phyloP scores from a whole-genome alignment of 192 early-diverging fungal genomes.

The Coemansia sp. region DNA sequence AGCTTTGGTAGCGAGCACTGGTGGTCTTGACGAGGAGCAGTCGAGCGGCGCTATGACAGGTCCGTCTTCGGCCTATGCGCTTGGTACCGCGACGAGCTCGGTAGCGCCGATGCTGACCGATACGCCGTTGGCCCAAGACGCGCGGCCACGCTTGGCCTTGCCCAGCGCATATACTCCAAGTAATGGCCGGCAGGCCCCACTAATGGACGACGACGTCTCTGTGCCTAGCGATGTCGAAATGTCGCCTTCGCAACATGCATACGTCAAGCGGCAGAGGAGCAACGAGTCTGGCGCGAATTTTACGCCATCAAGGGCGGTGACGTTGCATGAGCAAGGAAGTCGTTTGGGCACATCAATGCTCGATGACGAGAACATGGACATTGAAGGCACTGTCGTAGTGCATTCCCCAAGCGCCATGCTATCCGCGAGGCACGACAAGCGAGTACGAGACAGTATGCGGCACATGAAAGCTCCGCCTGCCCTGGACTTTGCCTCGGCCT shows the following conservation, averaged over 20 bases:
- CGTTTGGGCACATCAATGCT: background rate
- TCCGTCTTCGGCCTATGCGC: background rate
- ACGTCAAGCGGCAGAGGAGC: slow-evolving; percentile 20
- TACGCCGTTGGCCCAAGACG: background rate
- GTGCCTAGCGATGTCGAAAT: slow-evolving; percentile 27
- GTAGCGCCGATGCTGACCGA: background rate
- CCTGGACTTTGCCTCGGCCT: slow-evolving; percentile 2
- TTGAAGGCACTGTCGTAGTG: slow-evolving; percentile 16
- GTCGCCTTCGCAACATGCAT: slow-evolving; percentile 37
- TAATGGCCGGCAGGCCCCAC: background rate
- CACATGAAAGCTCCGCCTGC: slow-evolving; percentile 15
- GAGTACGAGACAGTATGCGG: slow-evolving; percentile 7
- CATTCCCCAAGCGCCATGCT: slow-evolving; percentile 38
- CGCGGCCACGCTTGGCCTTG: background rate
- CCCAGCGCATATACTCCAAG: background rate
- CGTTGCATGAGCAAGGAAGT: background rate
- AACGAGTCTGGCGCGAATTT: background rate
- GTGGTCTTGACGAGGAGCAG: background rate
- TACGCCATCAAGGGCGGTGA: background rate
- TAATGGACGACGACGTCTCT: slow-evolving; percentile 8
- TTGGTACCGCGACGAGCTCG: background rate
- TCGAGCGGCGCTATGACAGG: background rate
- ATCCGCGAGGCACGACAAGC: slow-evolving; percentile 33
- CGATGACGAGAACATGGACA: slow-evolving; percentile 20
- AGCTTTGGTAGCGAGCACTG: background rate